Evolutionary conservation across 208 protist species (phyloP).

Genomic region (Balamuthia mandrillaris): DNA sequence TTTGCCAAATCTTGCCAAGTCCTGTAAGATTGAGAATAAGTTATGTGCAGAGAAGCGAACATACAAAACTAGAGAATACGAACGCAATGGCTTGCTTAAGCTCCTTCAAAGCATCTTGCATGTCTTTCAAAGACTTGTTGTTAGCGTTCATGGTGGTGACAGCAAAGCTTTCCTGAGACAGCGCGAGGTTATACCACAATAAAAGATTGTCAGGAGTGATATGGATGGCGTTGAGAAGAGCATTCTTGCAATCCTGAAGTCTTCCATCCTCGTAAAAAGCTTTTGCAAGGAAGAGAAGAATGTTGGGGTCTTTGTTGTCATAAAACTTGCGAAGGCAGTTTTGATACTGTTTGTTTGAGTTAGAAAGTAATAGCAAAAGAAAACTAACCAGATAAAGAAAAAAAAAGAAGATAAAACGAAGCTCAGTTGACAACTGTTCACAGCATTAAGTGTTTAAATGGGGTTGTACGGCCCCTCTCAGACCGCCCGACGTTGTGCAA

Average conservation of each 20-base stretch:
- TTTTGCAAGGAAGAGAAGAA: conserved; percentile 50
- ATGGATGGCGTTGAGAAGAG: conserved; percentile 46
- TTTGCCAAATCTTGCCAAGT: background rate
- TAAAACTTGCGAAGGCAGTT: conserved; percentile 48
- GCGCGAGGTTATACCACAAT: conserved; percentile 50
- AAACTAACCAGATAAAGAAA: background rate
- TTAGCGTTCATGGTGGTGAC: background rate
- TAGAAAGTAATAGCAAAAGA: too few relatives aligned
- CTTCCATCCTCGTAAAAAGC: conserved; percentile 37
- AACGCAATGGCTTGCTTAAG: background rate
- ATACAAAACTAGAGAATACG: background rate
- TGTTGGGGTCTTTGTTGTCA: conserved; percentile 15
- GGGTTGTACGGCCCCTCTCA: background rate
- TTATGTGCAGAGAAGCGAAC: background rate
- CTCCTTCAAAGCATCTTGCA: background rate
- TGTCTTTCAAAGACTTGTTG: background rate
- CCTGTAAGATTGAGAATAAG: background rate
- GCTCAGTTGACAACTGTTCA: too few relatives aligned
- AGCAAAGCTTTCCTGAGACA: conserved; percentile 25
- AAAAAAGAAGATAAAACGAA: too few relatives aligned
- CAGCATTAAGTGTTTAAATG: background rate
- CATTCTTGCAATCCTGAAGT: conserved; percentile 37
- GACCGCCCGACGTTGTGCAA: background rate
- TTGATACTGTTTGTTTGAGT: conserved; percentile 46
- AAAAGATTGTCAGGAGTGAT: conserved; percentile 26